phyloP scores from a whole-genome alignment of 257 asterid species.

The Fraxinus anomala region DNA sequence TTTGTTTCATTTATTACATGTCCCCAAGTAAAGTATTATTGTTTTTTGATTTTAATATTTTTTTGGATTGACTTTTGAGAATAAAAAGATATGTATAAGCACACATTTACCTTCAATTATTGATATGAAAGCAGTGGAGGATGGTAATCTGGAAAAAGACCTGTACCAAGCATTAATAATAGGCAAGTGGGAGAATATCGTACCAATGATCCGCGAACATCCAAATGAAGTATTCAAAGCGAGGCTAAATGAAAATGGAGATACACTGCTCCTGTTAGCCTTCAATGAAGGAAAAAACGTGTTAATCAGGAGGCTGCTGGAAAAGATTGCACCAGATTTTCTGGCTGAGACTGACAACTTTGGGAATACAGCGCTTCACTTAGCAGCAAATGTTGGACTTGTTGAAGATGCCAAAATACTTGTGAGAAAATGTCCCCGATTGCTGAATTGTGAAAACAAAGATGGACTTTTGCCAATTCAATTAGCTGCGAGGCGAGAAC shows the following conservation, averaged over 20 bases:
- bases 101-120: too few species aligned
- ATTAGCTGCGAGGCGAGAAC: neutral
- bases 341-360: neutral
- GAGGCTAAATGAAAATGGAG: neutral
- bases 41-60: too few species aligned
- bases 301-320: neutral
- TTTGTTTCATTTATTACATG: too few species aligned
- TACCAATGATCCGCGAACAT: too few species aligned
- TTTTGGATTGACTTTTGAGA: too few species aligned
- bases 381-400: neutral
- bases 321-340: neutral
- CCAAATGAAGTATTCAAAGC: neutral
- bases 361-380: neutral
- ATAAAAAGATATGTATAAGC: too few species aligned
- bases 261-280: neutral
- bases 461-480: neutral
- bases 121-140: too few species aligned
- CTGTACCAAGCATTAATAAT: too few species aligned
- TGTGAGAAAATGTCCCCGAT: neutral
- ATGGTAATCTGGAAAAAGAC: too few species aligned
- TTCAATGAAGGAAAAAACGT: neutral
- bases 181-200: too few species aligned
- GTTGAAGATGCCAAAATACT: neutral
- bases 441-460: neutral
- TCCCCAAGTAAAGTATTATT: too few species aligned